Evolutionary conservation across 352 stramenopile species (phyloP).

Genomic region (Thalassiosira sp.): DNA sequence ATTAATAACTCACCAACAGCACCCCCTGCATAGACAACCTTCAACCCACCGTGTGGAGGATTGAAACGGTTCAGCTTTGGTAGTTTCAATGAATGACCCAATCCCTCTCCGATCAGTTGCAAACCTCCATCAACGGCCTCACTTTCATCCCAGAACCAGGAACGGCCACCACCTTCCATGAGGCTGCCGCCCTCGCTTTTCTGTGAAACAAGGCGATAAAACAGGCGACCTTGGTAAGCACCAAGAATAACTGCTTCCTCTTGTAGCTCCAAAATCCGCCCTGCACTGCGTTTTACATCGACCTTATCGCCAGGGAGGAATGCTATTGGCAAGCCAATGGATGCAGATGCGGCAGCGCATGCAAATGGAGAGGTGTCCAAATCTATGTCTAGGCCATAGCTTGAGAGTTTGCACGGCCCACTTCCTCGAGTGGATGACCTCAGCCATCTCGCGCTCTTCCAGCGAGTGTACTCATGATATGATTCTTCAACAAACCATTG

Average conservation of each 20-base stretch:
- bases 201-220: conserved; percentile 94
- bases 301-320: conserved; percentile 93
- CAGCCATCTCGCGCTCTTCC: conserved; percentile 58
- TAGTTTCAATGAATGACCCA: conserved; percentile 86
- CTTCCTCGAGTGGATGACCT: conserved; percentile 67
- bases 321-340: conserved; percentile 87
- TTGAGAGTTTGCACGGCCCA: conserved; percentile 66
- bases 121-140: conserved; percentile 87
- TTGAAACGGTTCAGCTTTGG: conserved; percentile 90
- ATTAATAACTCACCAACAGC: conserved; percentile 63
- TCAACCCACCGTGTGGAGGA: conserved; percentile 62
- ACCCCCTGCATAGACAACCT: conserved; percentile 76
- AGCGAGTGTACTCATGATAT: conserved; percentile 70
- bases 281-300: conserved; percentile 90
- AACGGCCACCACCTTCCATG: conserved; percentile 84
- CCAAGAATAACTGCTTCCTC: conserved; percentile 95
- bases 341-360: conserved; percentile 88
- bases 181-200: conserved; percentile 93
- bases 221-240: conserved; percentile 90
- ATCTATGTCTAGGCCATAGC: conserved; percentile 88
- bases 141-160: conserved; percentile 93
- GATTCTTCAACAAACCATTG: conserved; percentile 80
- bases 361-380: conserved; percentile 90
- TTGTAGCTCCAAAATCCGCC: conserved; percentile 92
- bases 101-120: conserved; percentile 70